Percentiles rank a stretch among this genome's conserved stretches.
Evolutionary conservation across 1,284 basidiomycete genomes (phyloP).

Genomic region (Pseudozyma thailandica): DNA sequence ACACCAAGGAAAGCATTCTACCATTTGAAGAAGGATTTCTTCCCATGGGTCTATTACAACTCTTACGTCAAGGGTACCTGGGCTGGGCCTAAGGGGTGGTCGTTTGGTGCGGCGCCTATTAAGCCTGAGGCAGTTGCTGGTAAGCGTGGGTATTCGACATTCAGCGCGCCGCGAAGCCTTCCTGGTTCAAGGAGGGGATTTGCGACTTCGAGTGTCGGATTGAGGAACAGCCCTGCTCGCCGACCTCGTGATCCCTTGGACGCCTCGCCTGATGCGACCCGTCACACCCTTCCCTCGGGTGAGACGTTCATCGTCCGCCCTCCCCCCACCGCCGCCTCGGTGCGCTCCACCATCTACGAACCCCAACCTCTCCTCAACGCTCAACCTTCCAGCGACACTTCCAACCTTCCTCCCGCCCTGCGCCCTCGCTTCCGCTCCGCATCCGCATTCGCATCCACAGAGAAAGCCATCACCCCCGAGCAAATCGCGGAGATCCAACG

Average conservation of each 20-base stretch:
- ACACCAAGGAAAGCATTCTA: constrained; percentile 78
- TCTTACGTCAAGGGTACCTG: constrained; percentile 76
- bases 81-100: constrained; percentile 63
- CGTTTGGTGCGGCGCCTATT: constrained; percentile 27
- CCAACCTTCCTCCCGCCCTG: constrained; percentile 45
- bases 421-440: constrained; percentile 21
- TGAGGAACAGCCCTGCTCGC: constrained; percentile 60
- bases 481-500: constrained; percentile 59
- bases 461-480: constrained; percentile 30
- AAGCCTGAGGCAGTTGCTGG: constrained; percentile 32
- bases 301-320: constrained; percentile 64
- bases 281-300: constrained; percentile 53
- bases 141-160: constrained; percentile 31
- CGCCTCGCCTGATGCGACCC: constrained; percentile 43
- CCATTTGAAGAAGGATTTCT: constrained; percentile 89
- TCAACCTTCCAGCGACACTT: constrained; percentile 11
- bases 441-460: background rate
- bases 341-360: constrained; percentile 38
- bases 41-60: constrained; percentile 89
- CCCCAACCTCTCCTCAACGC: constrained; percentile 47
- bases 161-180: background rate
- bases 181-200: constrained; percentile 42
- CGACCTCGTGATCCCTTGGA: constrained; percentile 63
- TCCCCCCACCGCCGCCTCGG: constrained; percentile 44
- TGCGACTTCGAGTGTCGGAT: constrained; percentile 32